Evolutionary conservation across 2,329 filamentous ascomycete genomes (phyloP).

Genomic region (Corniculantispora saksenae): DNA sequence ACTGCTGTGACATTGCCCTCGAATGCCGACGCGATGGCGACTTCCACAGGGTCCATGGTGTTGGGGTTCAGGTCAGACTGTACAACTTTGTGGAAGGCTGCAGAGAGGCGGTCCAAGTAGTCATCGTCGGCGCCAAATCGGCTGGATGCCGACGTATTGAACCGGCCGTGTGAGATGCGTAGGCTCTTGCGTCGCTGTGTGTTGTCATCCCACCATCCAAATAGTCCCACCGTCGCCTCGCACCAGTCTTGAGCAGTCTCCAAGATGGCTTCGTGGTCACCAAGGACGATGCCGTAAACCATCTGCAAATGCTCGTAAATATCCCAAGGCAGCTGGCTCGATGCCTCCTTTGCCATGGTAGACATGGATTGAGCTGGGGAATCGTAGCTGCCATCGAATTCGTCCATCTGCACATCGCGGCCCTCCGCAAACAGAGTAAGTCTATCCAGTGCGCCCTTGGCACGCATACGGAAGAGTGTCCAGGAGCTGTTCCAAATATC

Average conservation of each 20-base stretch:
- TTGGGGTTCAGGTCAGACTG: constrained; percentile 76
- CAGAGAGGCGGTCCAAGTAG: constrained; percentile 73
- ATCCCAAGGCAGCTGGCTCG: constrained; percentile 85
- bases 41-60: constrained; percentile 72
- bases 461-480: constrained; percentile 78
- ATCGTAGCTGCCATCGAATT: constrained; percentile 35
- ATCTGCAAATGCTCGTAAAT: constrained; percentile 83
- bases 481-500: constrained; percentile 80
- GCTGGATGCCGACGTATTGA: constrained; percentile 36
- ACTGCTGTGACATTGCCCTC: constrained; percentile 80
- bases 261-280: constrained; percentile 73
- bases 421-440: constrained; percentile 81
- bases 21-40: constrained; percentile 78
- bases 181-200: constrained; percentile 48
- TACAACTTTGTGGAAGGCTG: constrained; percentile 69
- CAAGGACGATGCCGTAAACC: constrained; percentile 79
- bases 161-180: constrained; percentile 42
- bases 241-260: constrained; percentile 85
- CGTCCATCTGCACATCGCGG: constrained; percentile 49
- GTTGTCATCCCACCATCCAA: constrained; percentile 92
- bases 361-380: constrained; percentile 54
- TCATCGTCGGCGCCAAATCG: constrained; percentile 59
- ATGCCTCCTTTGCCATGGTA: constrained; percentile 72
- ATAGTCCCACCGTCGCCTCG: constrained; percentile 79
- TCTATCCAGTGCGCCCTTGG: constrained; percentile 67